Evolutionary conservation across 2,329 filamentous ascomycete genomes (phyloP), one percentile per base, ranked within the genome.

Genomic region (Endocalyx cinctus): DNA sequence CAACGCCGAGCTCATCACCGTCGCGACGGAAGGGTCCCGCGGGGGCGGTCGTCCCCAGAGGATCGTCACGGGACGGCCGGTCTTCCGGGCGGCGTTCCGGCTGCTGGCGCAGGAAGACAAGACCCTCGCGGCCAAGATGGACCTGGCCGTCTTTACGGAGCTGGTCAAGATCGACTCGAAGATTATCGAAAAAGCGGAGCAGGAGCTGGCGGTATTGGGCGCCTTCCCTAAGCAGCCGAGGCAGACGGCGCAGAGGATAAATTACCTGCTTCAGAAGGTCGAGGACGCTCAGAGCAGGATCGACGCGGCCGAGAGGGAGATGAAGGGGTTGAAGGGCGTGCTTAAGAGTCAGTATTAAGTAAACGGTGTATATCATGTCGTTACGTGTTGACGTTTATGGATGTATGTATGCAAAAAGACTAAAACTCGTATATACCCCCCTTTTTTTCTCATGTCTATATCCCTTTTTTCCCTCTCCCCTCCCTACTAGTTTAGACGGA

Each of bases 11-110:
- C 77, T 97, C 19, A 88, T 98, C 53, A 77, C 79, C 1, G 79
- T 97, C 32, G 73, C 74, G 17, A 78, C 78, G 4, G 66, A 72
- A 31, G n/a, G n/a, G n/a, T n/a, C n/a, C n/a, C n/a, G n/a, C n/a
- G n/a, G n/a, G n/a, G 82, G 84, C 28, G 90, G 92, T 1, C 80
- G 88, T 0, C 90, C 92, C 0, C 77, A 81, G 37, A 70, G 69
- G 19, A 84, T 97, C 57, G 80, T 74, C 34, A 83, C 87, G 0
- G 88, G 88, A 15, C 87, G 86, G 52, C 89, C 90, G 0, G 83
- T 96, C n/a, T 94, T 90, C 59, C 77, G 81, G 37, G 79, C 89
- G 2, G 89, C 89, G 0, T 97, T 97, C 63, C 71, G 73, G 39
- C 69, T 76, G 23, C 64, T 96, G 23, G 72, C 79, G 0, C n/a